These are phyloP conservation scores for Platanthera zijinensis DNA, from an alignment of 106 monocot species.

Conservation along the genomic window DNA sequence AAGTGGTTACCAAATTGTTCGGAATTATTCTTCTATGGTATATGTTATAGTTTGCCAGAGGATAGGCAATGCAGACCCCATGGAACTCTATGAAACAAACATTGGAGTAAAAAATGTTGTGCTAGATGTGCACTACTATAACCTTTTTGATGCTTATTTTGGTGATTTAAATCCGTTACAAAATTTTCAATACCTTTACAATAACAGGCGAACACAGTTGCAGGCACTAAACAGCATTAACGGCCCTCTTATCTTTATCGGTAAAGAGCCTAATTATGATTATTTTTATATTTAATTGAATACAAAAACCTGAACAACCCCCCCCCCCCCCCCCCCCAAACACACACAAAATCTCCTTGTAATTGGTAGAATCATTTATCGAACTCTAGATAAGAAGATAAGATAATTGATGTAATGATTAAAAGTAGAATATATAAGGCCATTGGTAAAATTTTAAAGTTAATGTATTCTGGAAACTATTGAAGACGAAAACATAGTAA, in stretches of 20 bases:
- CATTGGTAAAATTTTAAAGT: too few relatives aligned
- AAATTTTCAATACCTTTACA: slow-evolving; percentile 66
- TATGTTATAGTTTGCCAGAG: slow-evolving; percentile 83
- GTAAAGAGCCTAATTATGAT: slow-evolving; percentile 21
- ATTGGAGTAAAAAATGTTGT: slow-evolving; percentile 61
- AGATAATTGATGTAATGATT: too few relatives aligned
- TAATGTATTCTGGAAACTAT: too few relatives aligned
- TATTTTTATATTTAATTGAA: neutral
- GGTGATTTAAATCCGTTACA: slow-evolving; percentile 26
- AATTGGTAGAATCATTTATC: too few relatives aligned
- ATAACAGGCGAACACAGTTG: slow-evolving; percentile 50
- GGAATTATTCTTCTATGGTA: slow-evolving; percentile 50
- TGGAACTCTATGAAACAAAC: slow-evolving; percentile 70
- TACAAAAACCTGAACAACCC: too few relatives aligned
- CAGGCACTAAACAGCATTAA: slow-evolving; percentile 42
- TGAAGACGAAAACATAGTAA: too few relatives aligned
- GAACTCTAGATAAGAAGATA: too few relatives aligned
- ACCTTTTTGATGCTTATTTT: slow-evolving; percentile 72
- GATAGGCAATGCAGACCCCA: slow-evolving; percentile 80
- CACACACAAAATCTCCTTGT: too few relatives aligned
- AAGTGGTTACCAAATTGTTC: slow-evolving; percentile 66
- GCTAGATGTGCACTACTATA: slow-evolving; percentile 79
- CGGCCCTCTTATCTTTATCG: slow-evolving; percentile 64
- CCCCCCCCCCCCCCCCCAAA: too few relatives aligned
- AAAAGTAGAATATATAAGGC: too few relatives aligned